Evolutionary conservation across 805 yeast genomes (phyloP).

Genomic region (Candida odintsovae): DNA sequence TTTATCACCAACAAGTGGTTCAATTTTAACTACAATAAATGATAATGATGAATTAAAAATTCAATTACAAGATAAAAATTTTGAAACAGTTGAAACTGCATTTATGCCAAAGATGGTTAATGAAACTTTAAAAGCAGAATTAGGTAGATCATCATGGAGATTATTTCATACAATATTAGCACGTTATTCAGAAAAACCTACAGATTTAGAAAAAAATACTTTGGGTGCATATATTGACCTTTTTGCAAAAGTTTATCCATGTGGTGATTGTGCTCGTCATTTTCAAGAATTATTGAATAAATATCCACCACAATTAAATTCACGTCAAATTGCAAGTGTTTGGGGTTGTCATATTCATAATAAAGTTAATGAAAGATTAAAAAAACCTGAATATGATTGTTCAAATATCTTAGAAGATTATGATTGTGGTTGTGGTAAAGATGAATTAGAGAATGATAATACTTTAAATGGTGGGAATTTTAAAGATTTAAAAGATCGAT

Average conservation of each 20-base stretch:
- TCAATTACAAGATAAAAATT: neutral
- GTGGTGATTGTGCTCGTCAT: constrained; percentile 96
- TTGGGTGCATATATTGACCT: constrained; percentile 57
- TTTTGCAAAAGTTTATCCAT: constrained; percentile 91
- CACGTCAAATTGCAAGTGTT: constrained; percentile 75
- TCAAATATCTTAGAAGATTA: constrained; percentile 79
- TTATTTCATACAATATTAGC: constrained; percentile 89
- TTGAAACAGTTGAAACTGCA: constrained; percentile 9
- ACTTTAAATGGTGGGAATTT: constrained; percentile 2
- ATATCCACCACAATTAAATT: constrained; percentile 79
- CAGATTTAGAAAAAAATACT: constrained; percentile 54
- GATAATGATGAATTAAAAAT: neutral
- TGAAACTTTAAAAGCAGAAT: constrained; percentile 71
- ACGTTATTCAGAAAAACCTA: constrained; percentile 83
- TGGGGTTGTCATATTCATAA: constrained; percentile 98
- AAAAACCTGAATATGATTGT: constrained; percentile 77
- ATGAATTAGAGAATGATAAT: constrained; percentile 39
- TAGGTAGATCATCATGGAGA: constrained; percentile 90
- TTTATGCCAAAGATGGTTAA: constrained; percentile 92
- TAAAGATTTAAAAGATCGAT: constrained; percentile 34
- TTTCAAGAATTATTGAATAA: constrained; percentile 63
- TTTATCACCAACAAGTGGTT: constrained; percentile 17
- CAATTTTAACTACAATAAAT: constrained; percentile 20
- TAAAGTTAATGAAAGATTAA: constrained; percentile 68
- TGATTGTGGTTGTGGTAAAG: constrained; percentile 95